phyloP scores from a whole-genome alignment of 495 filamentous ascomycete species.

The Penicillium psychrofluorescens region DNA sequence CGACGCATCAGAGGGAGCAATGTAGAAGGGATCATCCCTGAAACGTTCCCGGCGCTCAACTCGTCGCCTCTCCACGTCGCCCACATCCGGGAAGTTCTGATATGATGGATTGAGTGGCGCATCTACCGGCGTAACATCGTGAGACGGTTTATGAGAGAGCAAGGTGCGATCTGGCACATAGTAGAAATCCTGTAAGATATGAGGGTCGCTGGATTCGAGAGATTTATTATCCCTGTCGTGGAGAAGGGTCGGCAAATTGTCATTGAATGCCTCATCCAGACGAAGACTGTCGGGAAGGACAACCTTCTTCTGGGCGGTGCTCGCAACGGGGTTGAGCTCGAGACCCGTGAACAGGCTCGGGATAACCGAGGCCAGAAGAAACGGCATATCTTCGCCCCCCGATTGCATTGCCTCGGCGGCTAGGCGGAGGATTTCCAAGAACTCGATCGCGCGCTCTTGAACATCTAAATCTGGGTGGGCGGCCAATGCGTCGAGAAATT shows the following conservation, averaged over 20 bases:
- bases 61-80: constrained; percentile 55
- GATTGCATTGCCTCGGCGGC: constrained; percentile 68
- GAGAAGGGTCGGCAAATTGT: constrained; percentile 59
- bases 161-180: constrained; percentile 33
- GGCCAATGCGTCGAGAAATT: constrained; percentile 69
- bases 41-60: constrained; percentile 69
- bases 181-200: constrained; percentile 62
- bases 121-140: constrained; percentile 8
- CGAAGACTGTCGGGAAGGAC: constrained; percentile 66
- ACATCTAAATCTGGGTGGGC: constrained; percentile 84
- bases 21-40: constrained; percentile 94
- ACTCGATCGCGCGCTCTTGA: constrained; percentile 92
- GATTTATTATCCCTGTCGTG: constrained; percentile 3
- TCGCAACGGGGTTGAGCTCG: constrained; percentile 86
- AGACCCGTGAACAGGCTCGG: constrained; percentile 77
- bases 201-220: background rate
- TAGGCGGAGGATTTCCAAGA: constrained; percentile 78
- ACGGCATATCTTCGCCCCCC: constrained; percentile 62
- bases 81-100: constrained; percentile 51
- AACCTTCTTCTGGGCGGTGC: constrained; percentile 78
- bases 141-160: constrained; percentile 24
- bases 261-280: constrained; percentile 74
- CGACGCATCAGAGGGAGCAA: constrained; percentile 44
- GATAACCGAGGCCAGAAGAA: constrained; percentile 79
- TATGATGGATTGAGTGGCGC: constrained; percentile 44